Evolutionary conservation across 1,139 yeast species (phyloP).

Genomic region (Zygoascus hellenicus): DNA sequence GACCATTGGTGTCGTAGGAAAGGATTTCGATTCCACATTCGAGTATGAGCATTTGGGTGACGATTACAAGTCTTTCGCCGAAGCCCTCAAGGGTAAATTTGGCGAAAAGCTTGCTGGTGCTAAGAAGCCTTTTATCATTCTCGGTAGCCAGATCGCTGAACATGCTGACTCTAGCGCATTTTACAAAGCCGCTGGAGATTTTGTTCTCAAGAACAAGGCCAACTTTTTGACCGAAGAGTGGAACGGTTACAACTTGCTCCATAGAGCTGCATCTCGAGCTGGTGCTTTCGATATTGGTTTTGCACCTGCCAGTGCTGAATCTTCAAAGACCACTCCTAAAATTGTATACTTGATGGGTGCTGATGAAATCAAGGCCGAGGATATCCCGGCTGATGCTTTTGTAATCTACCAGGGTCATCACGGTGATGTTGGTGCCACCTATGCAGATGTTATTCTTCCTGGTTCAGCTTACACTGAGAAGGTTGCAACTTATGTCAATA

Average conservation of each 20-base stretch:
- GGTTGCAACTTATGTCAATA: conserved; percentile 80
- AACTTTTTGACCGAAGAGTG: conserved; percentile 68
- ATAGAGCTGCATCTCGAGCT: conserved; percentile 80
- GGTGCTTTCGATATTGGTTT: conserved; percentile 87
- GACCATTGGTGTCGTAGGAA: conserved; percentile 68
- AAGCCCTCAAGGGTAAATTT: conserved; percentile 60
- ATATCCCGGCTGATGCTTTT: conserved; percentile 79
- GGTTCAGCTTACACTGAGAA: conserved; percentile 89
- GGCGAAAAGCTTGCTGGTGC: conserved; percentile 68
- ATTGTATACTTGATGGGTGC: conserved; percentile 79
- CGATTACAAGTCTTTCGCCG: conserved; percentile 50
- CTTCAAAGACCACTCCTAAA: conserved; percentile 56
- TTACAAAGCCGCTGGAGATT: conserved; percentile 57
- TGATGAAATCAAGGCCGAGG: conserved; percentile 65
- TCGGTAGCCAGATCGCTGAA: conserved; percentile 78
- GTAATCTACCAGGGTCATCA: conserved; percentile 91
- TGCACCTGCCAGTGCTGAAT: conserved; percentile 47
- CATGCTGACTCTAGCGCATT: conserved; percentile 60
- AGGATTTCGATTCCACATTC: conserved; percentile 72
- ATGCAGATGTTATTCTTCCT: conserved; percentile 83
- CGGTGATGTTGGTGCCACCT: conserved; percentile 85
- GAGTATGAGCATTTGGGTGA: conserved; percentile 60
- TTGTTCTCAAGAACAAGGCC: conserved; percentile 47
- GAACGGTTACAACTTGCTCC: conserved; percentile 79
- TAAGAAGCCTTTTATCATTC: conserved; percentile 68